Evolutionary conservation across 352 stramenopile species (phyloP).

Genomic region (Halophytophthora polymorphica): DNA sequence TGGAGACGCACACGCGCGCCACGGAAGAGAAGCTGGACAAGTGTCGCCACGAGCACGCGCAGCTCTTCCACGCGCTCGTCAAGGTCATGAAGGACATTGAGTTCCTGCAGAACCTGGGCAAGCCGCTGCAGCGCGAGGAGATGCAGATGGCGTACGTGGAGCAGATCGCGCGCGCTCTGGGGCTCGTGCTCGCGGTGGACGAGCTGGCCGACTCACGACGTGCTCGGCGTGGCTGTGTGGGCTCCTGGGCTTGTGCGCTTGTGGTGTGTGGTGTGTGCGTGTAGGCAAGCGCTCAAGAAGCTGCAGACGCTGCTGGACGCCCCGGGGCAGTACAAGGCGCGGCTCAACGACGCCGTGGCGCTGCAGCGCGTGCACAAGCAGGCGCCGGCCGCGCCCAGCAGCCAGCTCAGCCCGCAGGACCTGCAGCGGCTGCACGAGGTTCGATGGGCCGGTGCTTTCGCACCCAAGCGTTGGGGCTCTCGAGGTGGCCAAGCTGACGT

Average conservation of each 20-base stretch:
- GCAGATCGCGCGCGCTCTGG: not conserved
- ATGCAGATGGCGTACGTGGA: conserved; percentile 70
- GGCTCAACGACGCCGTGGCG: conserved; percentile 73
- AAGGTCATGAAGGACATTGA: conserved; percentile 89
- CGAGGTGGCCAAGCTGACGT: too few relatives aligned
- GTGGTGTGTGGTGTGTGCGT: too few relatives aligned
- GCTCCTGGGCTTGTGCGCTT: conserved; percentile 1
- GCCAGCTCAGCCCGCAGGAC: conserved; percentile 71
- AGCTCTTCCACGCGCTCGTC: conserved; percentile 80
- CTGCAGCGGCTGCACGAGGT: conserved; percentile 75
- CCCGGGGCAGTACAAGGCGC: conserved; percentile 85
- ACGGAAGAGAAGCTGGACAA: conserved; percentile 86
- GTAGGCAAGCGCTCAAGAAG: conserved; percentile 80
- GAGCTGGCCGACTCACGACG: conserved; percentile 1
- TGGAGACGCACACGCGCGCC: conserved; percentile 74
- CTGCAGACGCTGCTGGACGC: conserved; percentile 75
- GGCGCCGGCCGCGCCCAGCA: conserved; percentile 27
- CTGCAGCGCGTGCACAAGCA: conserved; percentile 68
- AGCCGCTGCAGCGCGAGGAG: conserved; percentile 78
- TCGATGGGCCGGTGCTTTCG: not conserved
- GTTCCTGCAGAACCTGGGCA: conserved; percentile 81
- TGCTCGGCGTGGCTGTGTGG: conserved; percentile 2
- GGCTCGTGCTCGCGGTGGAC: not conserved
- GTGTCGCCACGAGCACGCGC: conserved; percentile 79
- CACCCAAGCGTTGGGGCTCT: too few relatives aligned